Base-by-base conservation (phyloP, 495 filamentous ascomycete species). In the Aspergillus conjunctus region DNA sequence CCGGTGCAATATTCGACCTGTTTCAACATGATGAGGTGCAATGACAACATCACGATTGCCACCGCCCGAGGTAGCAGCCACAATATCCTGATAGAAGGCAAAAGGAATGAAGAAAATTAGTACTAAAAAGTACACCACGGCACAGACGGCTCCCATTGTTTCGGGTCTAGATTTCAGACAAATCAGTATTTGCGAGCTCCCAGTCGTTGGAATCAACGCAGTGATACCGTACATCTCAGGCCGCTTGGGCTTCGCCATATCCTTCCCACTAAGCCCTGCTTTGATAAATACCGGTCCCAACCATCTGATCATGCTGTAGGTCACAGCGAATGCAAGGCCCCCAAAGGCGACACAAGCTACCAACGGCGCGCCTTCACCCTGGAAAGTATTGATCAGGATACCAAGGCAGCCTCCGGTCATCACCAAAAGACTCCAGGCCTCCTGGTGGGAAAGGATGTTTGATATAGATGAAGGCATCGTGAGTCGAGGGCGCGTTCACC, bases 41-140 rank as follows among this genome's bases (percentile, higher is more conserved):
- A 90, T 71, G 11, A 94, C 87, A 17, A 93, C 84, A 75, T 97
- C 93, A 51, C 90, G 80, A 71, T 97, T 96, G 15, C 93, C 93
- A 58, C 92, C 93, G 58, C 93, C 94, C 60, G 91, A 94, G 18
- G 95, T 97, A 18, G 91, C 92, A n/a, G 89, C 88, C 20, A 97
- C 93, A 60, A 99, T 94, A 68, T 99, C 93, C 73, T 96, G 93
- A 77, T 96, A 98, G 74, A 99, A 98, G 3, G 91, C 88, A 73
- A 97, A 98, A 0, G 94, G 94, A 55, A 98, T 91, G 71, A 99
- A 98, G 32, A 91, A 71, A 54, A 98, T 95, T 32, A 97, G 83
- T 6, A 83, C 81, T 22, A 98, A 77, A 31, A 99, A 79, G 76
- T 97, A 98, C 1, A 98, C 90, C 33, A 94, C 85, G 2, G 95